Evolutionary conservation across 441 rosid genomes (phyloP), one percentile per base, ranked within the genome.

Genomic region (Gossypium laxum): DNA sequence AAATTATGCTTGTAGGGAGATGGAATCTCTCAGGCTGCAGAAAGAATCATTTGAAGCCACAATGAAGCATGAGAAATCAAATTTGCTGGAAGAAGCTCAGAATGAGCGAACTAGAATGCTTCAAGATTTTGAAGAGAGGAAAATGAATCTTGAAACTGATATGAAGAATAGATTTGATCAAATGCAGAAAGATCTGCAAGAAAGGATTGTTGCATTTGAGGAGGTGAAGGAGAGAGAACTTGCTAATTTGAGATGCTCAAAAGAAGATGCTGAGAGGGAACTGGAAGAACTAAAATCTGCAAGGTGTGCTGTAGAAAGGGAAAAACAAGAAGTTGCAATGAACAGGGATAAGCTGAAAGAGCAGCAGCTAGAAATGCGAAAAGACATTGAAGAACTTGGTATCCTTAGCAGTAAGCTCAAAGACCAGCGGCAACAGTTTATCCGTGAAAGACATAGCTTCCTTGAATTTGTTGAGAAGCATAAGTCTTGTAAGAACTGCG

Each of bases 21-120:
- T 82, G 76, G 92, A 88, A 78, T 84, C 78, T 68, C 54, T 87
- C 52, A 85, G 72, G 72, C 68, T 82, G 74, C 89, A 87, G 81
- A 88, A 86, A 75, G 93, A 89, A 80, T 86, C 87, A 18, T 83
- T 91, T 77, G 91, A 86, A 75, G 84, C 86, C 11, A 85, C 73
- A 78, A 86, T 79, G 85, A 87, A 72, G 77, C 85, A 84, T 56
- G 94, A 91, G 67, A 82, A 84, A 69, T 75, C 80, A 51, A 76
- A 75, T 65, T 79, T 88, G 74, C 84, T 78, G 68, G 88, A 87
- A 74, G 84, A 82, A 38, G 77, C 82, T 26, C 71, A 81, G 76
- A 80, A 77, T 68, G 90, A 86, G 76, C 87, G 74, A 28, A 83
- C 72, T 70, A 84, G 78, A 81, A 71, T 86, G 82, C 72, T 86